These are phyloP conservation scores for Begonia masoniana DNA, from an alignment of 306 rosid genomes.

Conservation along the genomic window DNA sequence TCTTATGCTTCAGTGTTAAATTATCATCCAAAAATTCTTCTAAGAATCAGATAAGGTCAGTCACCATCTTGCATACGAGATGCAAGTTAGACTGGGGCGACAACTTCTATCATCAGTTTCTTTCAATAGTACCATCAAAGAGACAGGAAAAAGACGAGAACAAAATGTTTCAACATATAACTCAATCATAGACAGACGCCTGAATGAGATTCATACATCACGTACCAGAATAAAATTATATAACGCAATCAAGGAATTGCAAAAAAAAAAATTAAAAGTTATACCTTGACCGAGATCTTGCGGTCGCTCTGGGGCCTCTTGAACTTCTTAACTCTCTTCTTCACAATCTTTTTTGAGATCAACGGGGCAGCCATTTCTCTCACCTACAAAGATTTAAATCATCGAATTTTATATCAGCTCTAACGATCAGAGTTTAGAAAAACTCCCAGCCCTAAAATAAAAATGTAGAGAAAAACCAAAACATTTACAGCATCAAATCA, in stretches of 20 bases:
- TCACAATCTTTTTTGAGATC: conserved; percentile 48
- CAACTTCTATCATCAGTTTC: conserved; percentile 52
- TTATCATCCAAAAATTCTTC: no score
- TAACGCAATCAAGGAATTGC: neutral
- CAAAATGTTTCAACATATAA: neutral
- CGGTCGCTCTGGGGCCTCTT: conserved; percentile 74
- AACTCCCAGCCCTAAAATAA: no score
- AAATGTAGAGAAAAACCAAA: neutral
- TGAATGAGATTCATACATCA: no score
- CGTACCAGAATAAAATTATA: neutral
- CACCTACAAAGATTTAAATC: neutral
- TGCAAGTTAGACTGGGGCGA: conserved; percentile 93
- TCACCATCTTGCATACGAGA: conserved; percentile 60
- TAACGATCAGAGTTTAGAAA: no score
- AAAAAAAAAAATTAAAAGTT: neutral
- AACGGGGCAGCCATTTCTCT: conserved; percentile 65
- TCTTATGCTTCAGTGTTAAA: no score
- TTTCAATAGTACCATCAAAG: neutral
- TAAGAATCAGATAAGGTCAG: conserved; percentile 57
- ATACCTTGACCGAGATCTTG: conserved; percentile 69
- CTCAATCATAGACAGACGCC: no score
- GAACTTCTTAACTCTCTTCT: conserved; percentile 67
- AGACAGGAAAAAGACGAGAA: neutral
- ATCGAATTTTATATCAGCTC: neutral
- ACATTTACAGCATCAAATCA: neutral